These are phyloP conservation scores for Fusarium sp. DNA, from an alignment of 2,329 filamentous ascomycete genomes.

Conservation along the genomic window DNA sequence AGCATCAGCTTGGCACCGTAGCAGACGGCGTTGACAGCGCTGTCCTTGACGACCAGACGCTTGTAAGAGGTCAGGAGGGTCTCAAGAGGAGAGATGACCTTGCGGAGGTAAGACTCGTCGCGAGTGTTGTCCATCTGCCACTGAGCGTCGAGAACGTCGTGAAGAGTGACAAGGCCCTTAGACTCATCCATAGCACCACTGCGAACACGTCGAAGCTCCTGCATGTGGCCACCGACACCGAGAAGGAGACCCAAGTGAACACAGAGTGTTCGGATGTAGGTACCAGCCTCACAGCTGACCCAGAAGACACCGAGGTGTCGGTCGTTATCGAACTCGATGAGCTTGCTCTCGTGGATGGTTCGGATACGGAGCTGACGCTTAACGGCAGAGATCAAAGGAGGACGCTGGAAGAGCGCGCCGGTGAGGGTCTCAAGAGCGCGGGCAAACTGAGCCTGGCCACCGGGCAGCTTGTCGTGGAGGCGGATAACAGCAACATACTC, in stretches of 20 bases:
- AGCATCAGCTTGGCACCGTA: constrained; percentile 99
- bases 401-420: constrained; percentile 90
- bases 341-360: constrained; percentile 96
- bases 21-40: constrained; percentile 90
- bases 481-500: constrained; percentile 97
- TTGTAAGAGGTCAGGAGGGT: constrained; percentile 93
- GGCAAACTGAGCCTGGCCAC: constrained; percentile 91
- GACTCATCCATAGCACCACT: constrained; percentile 95
- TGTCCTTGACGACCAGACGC: constrained; percentile 93
- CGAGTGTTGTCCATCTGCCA: constrained; percentile 96
- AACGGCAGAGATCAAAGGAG: constrained; percentile 96
- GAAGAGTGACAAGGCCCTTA: constrained; percentile 88
- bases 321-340: constrained; percentile 98
- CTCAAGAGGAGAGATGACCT: constrained; percentile 92
- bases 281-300: constrained; percentile 97
- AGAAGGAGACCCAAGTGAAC: constrained; percentile 84
- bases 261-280: constrained; percentile 98
- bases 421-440: constrained; percentile 95
- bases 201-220: constrained; percentile 93
- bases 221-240: constrained; percentile 95
- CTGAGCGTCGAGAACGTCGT: constrained; percentile 89
- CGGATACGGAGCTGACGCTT: constrained; percentile 98
- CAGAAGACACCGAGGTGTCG: constrained; percentile 98
- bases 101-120: constrained; percentile 91
- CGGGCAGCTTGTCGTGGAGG: constrained; percentile 93